Conservation (phyloP, 2,329 filamentous ascomycete species). For the Zymoseptoria brevis region DNA sequence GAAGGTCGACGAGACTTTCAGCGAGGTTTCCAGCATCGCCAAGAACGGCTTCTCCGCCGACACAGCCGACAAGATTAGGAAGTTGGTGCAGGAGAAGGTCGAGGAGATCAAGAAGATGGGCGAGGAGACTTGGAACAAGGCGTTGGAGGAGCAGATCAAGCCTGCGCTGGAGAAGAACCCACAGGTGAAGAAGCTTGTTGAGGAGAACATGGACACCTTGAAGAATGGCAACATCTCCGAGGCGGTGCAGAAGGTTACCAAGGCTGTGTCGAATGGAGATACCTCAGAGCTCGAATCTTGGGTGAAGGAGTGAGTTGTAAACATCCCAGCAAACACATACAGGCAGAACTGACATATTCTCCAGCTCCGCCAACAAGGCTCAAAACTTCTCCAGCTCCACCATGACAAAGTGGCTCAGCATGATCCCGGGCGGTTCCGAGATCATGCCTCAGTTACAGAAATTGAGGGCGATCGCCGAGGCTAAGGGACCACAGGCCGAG, state of each 20-base stretch:
- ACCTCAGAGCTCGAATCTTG: slow-evolving; percentile 53
- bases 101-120: slow-evolving; percentile 59
- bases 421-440: slow-evolving; percentile 57
- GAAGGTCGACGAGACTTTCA: slow-evolving; percentile 64
- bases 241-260: slow-evolving; percentile 55
- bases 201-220: slow-evolving; percentile 60
- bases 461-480: slow-evolving; percentile 55
- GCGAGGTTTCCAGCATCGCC: slow-evolving; percentile 56
- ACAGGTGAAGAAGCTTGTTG: slow-evolving; percentile 63
- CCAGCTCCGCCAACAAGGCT: slow-evolving; percentile 47
- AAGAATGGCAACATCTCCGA: slow-evolving; percentile 60
- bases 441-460: slow-evolving; percentile 59
- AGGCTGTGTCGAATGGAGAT: slow-evolving; percentile 55
- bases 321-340: background rate
- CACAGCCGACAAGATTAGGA: slow-evolving; percentile 48
- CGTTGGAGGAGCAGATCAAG: slow-evolving; percentile 58
- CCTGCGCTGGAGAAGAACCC: slow-evolving; percentile 68
- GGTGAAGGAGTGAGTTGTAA: slow-evolving; percentile 40
- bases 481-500: slow-evolving; percentile 63
- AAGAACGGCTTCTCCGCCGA: slow-evolving; percentile 52
- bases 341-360: background rate
- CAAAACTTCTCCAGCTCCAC: slow-evolving; percentile 41
- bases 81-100: slow-evolving; percentile 61
- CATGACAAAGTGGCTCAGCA: slow-evolving; percentile 55
- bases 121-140: slow-evolving; percentile 64